These are phyloP conservation scores for Nicotiana tabacum DNA, from an alignment of 257 asterid genomes.

Conservation along the genomic window DNA sequence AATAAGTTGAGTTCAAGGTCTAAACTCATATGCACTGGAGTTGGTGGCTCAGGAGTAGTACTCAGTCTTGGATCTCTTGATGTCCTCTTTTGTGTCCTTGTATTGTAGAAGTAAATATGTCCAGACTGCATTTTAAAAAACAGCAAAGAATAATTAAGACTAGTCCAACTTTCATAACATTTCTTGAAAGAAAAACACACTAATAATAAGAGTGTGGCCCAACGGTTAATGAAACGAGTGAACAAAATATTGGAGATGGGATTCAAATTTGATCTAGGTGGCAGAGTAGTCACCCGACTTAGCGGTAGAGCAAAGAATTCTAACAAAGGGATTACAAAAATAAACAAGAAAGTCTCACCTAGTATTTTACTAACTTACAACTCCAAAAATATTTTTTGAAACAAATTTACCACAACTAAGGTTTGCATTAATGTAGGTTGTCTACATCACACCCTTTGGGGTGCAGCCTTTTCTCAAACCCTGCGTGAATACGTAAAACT, in stretches of 20 bases:
- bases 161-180: neutral
- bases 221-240: neutral
- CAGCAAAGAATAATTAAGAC: neutral
- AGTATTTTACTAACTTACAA: neutral
- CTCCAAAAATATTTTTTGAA: neutral
- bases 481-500: no score
- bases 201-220: neutral
- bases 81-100: constrained; percentile 49
- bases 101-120: constrained; percentile 47
- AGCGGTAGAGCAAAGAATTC: neutral
- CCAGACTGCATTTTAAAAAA: constrained; percentile 47
- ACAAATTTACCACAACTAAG: neutral
- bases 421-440: no score
- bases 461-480: no score
- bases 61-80: constrained; percentile 35
- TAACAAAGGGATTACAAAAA: neutral
- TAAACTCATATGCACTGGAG: constrained; percentile 42
- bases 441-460: no score
- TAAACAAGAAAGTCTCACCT: neutral
- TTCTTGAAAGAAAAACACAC: neutral
- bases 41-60: constrained; percentile 19
- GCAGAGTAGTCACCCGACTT: neutral
- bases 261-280: neutral
- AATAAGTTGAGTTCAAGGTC: constrained; percentile 63
- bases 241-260: neutral